Percentiles rank a stretch among this genome's conserved stretches.
These are phyloP conservation scores for Nannizzia gypsea DNA, from an alignment of 2,329 filamentous ascomycete genomes.

Conservation along the genomic window DNA sequence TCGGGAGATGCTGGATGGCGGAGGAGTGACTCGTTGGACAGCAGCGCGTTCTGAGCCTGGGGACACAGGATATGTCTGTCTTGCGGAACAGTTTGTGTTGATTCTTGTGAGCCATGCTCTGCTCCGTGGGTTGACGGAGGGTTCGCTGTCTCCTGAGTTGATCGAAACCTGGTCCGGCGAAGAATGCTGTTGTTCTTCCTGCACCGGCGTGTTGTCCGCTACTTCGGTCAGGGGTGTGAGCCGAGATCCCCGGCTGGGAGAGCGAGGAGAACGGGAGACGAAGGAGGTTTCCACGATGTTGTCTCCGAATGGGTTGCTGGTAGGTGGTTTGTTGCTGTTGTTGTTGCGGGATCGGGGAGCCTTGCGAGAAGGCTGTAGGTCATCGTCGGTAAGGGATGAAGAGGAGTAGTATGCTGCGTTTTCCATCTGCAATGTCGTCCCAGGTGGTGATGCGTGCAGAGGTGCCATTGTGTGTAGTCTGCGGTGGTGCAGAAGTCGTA, in stretches of 20 bases:
- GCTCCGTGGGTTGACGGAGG: constrained; percentile 1
- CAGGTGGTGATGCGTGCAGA: background rate
- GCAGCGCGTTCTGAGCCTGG: constrained; percentile 27
- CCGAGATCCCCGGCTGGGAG: constrained; percentile 7
- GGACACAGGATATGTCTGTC: constrained; percentile 17
- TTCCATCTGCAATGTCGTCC: background rate
- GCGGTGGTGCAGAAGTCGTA: background rate
- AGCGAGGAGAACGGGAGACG: constrained; percentile 7
- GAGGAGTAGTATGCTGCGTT: background rate
- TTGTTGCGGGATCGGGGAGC: background rate
- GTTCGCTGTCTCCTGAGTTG: constrained; percentile 5
- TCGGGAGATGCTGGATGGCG: constrained; percentile 20
- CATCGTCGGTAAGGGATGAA: background rate
- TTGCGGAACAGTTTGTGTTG: constrained; percentile 18
- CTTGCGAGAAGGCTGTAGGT: background rate
- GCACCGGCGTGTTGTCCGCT: background rate
- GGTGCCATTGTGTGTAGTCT: background rate
- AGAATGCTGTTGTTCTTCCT: background rate
- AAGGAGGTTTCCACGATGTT: constrained; percentile 15
- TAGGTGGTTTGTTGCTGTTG: background rate
- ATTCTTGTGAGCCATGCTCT: constrained; percentile 6
- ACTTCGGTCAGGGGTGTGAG: constrained; percentile 12
- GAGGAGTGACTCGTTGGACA: constrained; percentile 29
- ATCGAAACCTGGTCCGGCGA: constrained; percentile 1
- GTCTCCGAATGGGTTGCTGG: background rate